Evolutionary conservation across 2,329 filamentous ascomycete genomes (phyloP), one percentile per base, ranked within the genome.

Genomic region (Thelonectria discophora): DNA sequence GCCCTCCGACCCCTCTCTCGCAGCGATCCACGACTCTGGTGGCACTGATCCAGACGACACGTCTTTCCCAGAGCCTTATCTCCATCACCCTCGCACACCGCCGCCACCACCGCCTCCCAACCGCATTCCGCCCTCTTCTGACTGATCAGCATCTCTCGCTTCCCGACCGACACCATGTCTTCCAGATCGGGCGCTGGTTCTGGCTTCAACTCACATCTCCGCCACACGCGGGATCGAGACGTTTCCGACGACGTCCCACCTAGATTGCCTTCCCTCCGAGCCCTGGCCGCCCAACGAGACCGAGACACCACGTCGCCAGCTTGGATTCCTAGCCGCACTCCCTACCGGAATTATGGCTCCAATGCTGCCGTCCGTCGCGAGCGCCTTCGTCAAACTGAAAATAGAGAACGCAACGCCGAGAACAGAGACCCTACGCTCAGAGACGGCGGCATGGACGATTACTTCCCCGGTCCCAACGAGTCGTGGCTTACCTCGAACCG

Each of bases 331-430:
- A 61, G 61, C 40, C 62, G 39, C 64, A 62, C 63, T n/a, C 67
- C 68, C 59, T 65, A 69, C 20, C 65, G 65, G 30, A 64, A 69
- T 27, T 76, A 67, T 71, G 70, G 20, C 9, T 12, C 43, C 11
- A 24, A 72, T 18, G 58, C 73, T 8, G 70, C 71, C 4, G 66
- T 73, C 39, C 74, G 74, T 27, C 72, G 76, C 18, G 76, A 78
- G 64, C 75, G 76, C 61, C 77, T 78, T 48, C 74, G 74, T 45
- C 73, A 67, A 27, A 65, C 76, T 10, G 74, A 77, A 50, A 75
- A 76, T 37, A 66, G 66, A 45, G 50, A 66, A 47, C 20, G 43
- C 9, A 47, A 47, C 43, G 20, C 11, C 21, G 43, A 77, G 52
- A 76, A 76, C 40, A 66, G 67, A 46, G 50, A 66, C 3, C 55